Evolutionary conservation across 73 alveolate species (phyloP).

Genomic region (Paramecium sexaurelia): DNA sequence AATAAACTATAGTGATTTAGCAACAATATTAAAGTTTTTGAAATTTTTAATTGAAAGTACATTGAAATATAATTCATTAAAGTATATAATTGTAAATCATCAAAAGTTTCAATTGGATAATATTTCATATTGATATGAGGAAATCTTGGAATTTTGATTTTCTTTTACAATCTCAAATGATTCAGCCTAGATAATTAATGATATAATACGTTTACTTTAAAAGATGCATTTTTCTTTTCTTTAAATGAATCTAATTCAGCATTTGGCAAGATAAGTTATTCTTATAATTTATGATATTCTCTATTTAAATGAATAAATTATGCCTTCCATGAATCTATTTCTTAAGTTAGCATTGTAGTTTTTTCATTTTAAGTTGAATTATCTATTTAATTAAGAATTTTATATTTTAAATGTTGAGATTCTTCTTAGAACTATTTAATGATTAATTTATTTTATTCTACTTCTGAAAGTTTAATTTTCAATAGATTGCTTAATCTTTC

Average conservation of each 20-base stretch:
- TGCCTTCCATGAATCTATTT: background rate
- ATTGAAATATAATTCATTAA: too few species aligned
- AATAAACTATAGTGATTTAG: background rate
- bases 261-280: background rate
- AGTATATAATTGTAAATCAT: background rate
- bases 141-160: background rate
- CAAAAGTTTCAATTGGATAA: background rate
- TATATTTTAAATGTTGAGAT: background rate
- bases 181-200: background rate
- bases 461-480: background rate
- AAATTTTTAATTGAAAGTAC: too few species aligned
- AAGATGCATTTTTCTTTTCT: background rate
- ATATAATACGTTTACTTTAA: background rate
- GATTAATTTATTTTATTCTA: background rate
- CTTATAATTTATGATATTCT: conserved; percentile 5
- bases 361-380: background rate
- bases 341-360: background rate
- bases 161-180: background rate
- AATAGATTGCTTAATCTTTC: conserved; percentile 29
- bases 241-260: background rate
- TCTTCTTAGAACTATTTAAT: background rate
- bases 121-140: background rate
- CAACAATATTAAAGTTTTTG: background rate
- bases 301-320: conserved; percentile 4
- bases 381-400: background rate